Base-by-base conservation (phyloP, 352 stramenopile genomes). In the Pythium rhizo-oryzae region DNA sequence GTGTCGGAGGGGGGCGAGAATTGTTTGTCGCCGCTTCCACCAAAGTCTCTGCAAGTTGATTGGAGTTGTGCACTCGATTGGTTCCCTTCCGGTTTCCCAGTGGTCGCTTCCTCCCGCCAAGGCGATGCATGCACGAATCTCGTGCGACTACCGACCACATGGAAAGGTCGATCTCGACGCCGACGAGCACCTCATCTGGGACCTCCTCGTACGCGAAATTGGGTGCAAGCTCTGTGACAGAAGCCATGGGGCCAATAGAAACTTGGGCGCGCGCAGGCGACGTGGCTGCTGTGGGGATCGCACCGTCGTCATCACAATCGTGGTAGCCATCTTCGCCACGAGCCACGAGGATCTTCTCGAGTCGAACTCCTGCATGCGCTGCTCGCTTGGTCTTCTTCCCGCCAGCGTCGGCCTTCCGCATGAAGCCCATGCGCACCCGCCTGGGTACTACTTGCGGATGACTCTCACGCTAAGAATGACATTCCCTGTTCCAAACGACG, bases 101-200 rank as follows among this genome's bases (percentile, higher is more conserved):
- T 19, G 51, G 53, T 23, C 24, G 44, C 21, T 55, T 60, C 30
- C 59, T 33, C 15, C 59, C 66, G 2, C 62, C 72, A 8, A 94
- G 68, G 16, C 73, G 73, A 25, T 69, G 50, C 62, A 92, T 51
- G 50, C 84, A 92, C 50, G 82, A 71, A 62, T 94, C 85, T 7
- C 74, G 73, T 1, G 83, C 80, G 15, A 92, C 76, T 1, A 94
- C 75, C 1, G 84, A 92, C 84, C 85, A 94, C 1, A 81, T 71
- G 74, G 90, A 71, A 44, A 76, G 39, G 35, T 94, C 81, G 21
- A 94, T 39, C 11, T 89, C 82, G 13, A 59, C 61, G 8, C 84
- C 86, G 30, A 64, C 51, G 7, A 93, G 78, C 51, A 92, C 61
- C 62, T 94, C 84, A 46, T 84, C 69, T 12, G 86, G 86, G 18